These are phyloP conservation scores for Podospora tetraspora DNA, from an alignment of 495 filamentous ascomycete genomes.

Conservation along the genomic window DNA sequence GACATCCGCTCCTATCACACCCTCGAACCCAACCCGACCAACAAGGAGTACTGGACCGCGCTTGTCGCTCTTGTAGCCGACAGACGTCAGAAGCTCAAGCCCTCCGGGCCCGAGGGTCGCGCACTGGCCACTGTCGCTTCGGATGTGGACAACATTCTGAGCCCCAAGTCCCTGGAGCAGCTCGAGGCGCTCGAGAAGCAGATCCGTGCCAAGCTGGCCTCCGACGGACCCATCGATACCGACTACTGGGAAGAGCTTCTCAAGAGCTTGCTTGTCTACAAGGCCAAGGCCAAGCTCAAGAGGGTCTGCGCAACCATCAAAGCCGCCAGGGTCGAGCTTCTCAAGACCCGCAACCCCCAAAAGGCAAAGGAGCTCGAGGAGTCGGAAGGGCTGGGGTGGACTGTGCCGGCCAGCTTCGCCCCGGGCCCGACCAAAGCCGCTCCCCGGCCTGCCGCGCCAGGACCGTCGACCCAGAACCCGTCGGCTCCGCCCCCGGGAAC, in stretches of 20 bases:
- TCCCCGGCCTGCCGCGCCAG: conserved; percentile 21
- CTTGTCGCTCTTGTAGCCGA: conserved; percentile 82
- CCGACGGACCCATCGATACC: conserved; percentile 87
- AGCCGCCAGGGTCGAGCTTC: conserved; percentile 60
- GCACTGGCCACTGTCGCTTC: conserved; percentile 74
- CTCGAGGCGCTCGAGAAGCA: conserved; percentile 77
- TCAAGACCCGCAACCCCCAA: conserved; percentile 63
- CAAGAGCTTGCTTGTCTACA: conserved; percentile 78
- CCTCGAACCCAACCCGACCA: conserved; percentile 70
- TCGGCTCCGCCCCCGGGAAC: conserved; percentile 50
- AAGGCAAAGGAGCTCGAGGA: conserved; percentile 55
- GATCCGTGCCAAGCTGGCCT: conserved; percentile 75
- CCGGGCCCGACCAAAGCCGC: conserved; percentile 22
- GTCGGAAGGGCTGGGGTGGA: conserved; percentile 22
- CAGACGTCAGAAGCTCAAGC: conserved; percentile 60
- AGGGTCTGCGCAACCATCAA: conserved; percentile 75
- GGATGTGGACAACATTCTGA: conserved; percentile 81
- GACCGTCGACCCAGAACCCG: conserved; percentile 20
- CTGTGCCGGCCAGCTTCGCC: conserved; percentile 10
- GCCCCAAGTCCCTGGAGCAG: conserved; percentile 82
- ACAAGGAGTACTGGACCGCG: conserved; percentile 87
- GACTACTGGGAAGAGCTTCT: conserved; percentile 97
- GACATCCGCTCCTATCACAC: conserved; percentile 83
- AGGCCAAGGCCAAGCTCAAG: conserved; percentile 81
- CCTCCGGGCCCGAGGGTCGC: conserved; percentile 58